phyloP scores from a whole-genome alignment of 129 eudicot genomes.

The Artemisia argyi region DNA sequence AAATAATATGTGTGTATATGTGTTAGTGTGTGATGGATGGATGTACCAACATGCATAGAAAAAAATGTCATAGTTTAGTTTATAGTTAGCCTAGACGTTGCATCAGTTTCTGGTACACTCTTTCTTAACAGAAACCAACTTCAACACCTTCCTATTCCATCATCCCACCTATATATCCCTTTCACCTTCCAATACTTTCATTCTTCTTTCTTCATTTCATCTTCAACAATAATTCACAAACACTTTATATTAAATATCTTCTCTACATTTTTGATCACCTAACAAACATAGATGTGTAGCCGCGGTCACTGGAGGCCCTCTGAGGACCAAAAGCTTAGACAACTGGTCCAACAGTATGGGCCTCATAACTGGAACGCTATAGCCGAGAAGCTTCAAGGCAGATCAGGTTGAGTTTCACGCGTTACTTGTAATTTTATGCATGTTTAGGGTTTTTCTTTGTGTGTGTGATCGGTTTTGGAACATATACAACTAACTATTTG shows the following conservation, averaged over 20 bases:
- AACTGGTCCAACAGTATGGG: conserved; percentile 74
- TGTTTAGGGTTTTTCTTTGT: not conserved
- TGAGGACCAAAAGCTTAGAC: conserved; percentile 86
- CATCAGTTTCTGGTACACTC: conserved; percentile 73
- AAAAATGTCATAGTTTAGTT: conserved; percentile 3
- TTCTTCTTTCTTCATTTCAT: conserved; percentile 11
- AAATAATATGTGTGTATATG: not conserved
- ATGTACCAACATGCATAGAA: conserved; percentile 27
- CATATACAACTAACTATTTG: too few relatives aligned
- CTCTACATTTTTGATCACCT: not conserved
- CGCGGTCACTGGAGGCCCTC: conserved; percentile 97
- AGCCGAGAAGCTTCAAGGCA: conserved; percentile 87
- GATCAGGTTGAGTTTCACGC: conserved; percentile 64
- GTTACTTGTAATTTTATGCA: not conserved
- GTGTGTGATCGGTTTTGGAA: too few relatives aligned
- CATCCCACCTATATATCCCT: conserved; percentile 13
- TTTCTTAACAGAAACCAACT: conserved; percentile 57
- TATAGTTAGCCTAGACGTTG: conserved; percentile 82
- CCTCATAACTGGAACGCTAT: conserved; percentile 99
- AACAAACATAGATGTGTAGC: conserved; percentile 42
- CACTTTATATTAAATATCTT: not conserved
- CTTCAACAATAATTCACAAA: not conserved
- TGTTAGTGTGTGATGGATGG: conserved; percentile 16
- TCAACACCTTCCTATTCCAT: conserved; percentile 1
- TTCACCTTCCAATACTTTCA: conserved; percentile 18